Evolutionary conservation across 805 yeast genomes (phyloP).

Genomic region (Lachancea sp.): DNA sequence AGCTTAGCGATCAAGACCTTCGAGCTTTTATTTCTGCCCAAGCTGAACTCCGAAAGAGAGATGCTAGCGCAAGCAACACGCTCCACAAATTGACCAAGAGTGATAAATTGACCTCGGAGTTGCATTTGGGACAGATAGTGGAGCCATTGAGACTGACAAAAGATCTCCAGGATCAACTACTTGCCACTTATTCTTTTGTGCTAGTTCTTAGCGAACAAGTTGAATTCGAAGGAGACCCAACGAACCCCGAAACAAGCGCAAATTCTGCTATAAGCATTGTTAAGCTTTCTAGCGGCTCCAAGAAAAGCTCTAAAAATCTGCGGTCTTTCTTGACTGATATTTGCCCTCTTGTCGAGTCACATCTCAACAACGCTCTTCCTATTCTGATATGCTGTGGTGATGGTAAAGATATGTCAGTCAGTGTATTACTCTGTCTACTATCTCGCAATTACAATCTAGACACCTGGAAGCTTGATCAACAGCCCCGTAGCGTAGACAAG

Average conservation of each 20-base stretch:
- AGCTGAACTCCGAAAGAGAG: not conserved
- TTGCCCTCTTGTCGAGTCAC: conserved; percentile 20
- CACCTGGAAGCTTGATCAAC: conserved; percentile 33
- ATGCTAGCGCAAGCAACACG: not conserved
- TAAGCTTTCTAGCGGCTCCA: conserved; percentile 37
- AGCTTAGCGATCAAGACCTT: conserved; percentile 30
- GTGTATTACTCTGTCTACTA: conserved; percentile 49
- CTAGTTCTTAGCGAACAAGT: conserved; percentile 20
- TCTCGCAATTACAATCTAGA: conserved; percentile 37
- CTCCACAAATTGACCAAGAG: conserved; percentile 12
- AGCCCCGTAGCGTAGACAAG: conserved; percentile 35
- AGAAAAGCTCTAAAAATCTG: conserved; percentile 61
- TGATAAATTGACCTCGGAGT: conserved; percentile 17
- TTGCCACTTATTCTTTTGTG: conserved; percentile 10
- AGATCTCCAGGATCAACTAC: conserved; percentile 8
- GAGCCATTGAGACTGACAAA: conserved; percentile 12
- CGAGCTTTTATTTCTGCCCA: conserved; percentile 9
- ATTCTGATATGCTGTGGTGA: conserved; percentile 52
- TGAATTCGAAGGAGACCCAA: not conserved
- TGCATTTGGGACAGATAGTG: conserved; percentile 19
- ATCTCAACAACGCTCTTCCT: conserved; percentile 10
- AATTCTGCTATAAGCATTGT: conserved; percentile 7
- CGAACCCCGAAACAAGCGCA: conserved; percentile 1
- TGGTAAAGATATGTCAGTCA: conserved; percentile 62
- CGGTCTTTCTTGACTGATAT: conserved; percentile 44